Base-by-base conservation (phyloP, 768 basidiomycete species). In the Mrakia blollopis region DNA sequence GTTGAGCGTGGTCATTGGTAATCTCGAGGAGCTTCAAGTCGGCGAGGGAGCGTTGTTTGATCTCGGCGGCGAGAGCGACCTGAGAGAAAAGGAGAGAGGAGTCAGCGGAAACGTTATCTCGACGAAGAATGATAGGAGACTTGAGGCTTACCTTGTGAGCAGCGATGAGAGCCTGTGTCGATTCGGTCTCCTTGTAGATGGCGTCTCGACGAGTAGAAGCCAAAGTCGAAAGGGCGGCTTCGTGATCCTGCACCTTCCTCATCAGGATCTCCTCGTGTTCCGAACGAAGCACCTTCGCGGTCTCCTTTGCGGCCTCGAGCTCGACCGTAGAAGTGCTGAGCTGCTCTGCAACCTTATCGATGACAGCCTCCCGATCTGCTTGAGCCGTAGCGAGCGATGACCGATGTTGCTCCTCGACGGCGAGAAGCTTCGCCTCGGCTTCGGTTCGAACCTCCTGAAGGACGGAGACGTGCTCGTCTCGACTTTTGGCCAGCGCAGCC, bases 261-360 rank as follows among this genome's bases (percentile, higher is more conserved):
- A 88, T 83, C 1, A 82, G 79, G 8, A 87, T 86, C 71, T 91
- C 89, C 78, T 89, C 87, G 80, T 88, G 87, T 81, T 87, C 23
- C 35, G 65, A 44, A 7, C 65, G 37, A 41, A 68, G 65, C 8
- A 18, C 25, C 39, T 35, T 68, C 65, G 16, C 25, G 10, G 37
- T 39, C 41, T 57, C 41, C 11, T 30, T 52, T 2, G 72, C 78
- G 41, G 76, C 75, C 37, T 72, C 63, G 78, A 81, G 86, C 73
- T 84, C 82, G 70, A 35, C 44, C 23, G 61, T 57, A n/a, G 78
- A 79, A 5, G 35, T 13, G 9, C 41, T 41, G 5, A 76, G 60
- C 44, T 78, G 71, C 13, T 61, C 84, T 23, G 82, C 81, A 35
- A 87, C 81, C 81, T 87, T 88, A 39, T 83, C 82, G 16, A 91